phyloP scores from a whole-genome alignment of 768 basidiomycete species.

The Mycena kentingensis region DNA sequence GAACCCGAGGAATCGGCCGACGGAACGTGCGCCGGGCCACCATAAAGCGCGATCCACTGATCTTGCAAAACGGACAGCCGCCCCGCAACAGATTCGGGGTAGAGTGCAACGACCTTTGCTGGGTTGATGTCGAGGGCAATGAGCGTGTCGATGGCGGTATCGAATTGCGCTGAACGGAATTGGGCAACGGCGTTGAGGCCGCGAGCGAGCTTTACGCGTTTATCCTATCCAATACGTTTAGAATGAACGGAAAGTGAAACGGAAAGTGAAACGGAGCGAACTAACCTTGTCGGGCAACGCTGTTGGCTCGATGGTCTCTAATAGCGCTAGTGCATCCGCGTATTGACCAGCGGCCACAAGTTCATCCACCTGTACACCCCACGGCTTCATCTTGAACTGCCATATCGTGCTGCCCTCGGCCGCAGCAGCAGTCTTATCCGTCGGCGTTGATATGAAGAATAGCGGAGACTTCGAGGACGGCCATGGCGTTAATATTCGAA shows the following conservation, averaged over 20 bases:
- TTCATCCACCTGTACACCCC: conserved; percentile 85
- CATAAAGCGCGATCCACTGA: conserved; percentile 81
- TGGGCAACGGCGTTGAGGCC: conserved; percentile 78
- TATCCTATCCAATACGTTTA: conserved; percentile 52
- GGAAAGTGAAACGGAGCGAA: background rate
- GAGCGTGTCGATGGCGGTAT: conserved; percentile 83
- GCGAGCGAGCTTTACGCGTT: conserved; percentile 59
- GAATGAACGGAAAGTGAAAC: conserved; percentile 12
- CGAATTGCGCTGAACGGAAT: conserved; percentile 69
- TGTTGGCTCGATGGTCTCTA: conserved; percentile 67
- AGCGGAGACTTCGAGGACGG: conserved; percentile 53
- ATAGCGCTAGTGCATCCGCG: conserved; percentile 75
- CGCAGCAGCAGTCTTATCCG: conserved; percentile 64
- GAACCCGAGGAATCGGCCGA: conserved; percentile 30
- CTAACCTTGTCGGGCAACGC: conserved; percentile 65
- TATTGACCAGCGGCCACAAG: conserved; percentile 70
- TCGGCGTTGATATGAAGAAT: conserved; percentile 72
- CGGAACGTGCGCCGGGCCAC: conserved; percentile 55
- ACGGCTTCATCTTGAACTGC: conserved; percentile 69
- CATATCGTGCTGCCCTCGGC: conserved; percentile 80
- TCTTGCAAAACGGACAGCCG: conserved; percentile 68
- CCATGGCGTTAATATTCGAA: conserved; percentile 67
- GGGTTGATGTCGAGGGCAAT: conserved; percentile 89
- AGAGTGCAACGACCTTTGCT: conserved; percentile 89
- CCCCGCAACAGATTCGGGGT: conserved; percentile 80